Evolutionary conservation across 2,329 filamentous ascomycete genomes (phyloP), one percentile per base, ranked within the genome.

Genomic region (Salinomyces thailandicus): DNA sequence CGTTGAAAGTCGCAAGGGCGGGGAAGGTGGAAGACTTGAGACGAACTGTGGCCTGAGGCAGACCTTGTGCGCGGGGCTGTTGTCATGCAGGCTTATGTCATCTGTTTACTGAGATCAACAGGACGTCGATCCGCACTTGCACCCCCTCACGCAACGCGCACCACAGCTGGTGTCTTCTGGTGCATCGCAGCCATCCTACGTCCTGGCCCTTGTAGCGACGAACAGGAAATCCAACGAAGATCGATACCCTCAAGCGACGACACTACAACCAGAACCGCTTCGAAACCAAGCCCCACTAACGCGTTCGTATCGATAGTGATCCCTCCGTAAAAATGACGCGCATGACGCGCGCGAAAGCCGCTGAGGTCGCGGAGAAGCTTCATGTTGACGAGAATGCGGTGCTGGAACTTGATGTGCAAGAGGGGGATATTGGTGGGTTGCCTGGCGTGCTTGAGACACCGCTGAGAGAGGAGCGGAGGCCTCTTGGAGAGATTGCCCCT

Each of bases 341-440:
- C 54, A 53, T 66, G 42, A 68, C 64, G 37, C 61, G 64, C 40
- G 61, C 63, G 22, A 53, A 53, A 36, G 57, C 56, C 12, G 59
- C 60, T 31, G 53, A 59, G 45, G 55, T 62, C 50, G 60, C 62
- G 11, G 54, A 59, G 38, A 42, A 51, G 24, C 44, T 59, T 39
- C 60, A 62, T 34, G 49, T 62, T 36, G 51, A 58, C 49, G 50
- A 54, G 26, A 55, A 56, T 37, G 53, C 38, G 4, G 33, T 57
- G 6, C 41, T 52, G 35, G 54, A 59, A 37, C 41, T 51, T 20
- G 59, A 62, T 34, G 48, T 61, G 36, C 50, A 58, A 48, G 50
- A 54, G 26, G 55, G 55, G 36, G 53, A 36, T 4, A 31, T 57
- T 5, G 40, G 51, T 35, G 59, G 60, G 33, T 46, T 31, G 13